Conservation (phyloP, 169 alveolate species). For the Eimeria maxima region DNA sequence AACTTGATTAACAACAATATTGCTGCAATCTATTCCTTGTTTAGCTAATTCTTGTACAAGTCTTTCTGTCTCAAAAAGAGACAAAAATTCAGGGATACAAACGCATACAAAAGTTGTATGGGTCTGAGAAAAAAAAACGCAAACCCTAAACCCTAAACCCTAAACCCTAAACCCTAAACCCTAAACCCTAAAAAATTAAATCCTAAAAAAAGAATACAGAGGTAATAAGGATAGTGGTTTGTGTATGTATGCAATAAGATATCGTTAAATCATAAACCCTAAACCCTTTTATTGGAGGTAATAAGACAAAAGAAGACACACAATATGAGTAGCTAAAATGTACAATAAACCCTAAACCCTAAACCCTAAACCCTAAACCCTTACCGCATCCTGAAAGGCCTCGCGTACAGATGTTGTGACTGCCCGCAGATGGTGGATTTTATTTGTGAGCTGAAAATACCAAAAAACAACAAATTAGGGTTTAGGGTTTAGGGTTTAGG, state of each 20-base stretch:
- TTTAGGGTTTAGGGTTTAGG: conserved; percentile 84
- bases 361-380: conserved; percentile 3
- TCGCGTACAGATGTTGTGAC: conserved; percentile 86
- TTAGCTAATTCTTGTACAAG: conserved; percentile 97
- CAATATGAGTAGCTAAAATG: too few relatives aligned
- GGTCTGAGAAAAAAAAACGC: conserved; percentile 63
- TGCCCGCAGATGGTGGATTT: conserved; percentile 85
- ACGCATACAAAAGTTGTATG: conserved; percentile 99
- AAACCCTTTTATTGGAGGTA: too few relatives aligned
- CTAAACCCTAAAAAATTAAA: neutral
- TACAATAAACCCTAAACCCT: neutral
- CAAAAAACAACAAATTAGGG: neutral
- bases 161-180: neutral
- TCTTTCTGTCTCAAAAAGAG: conserved; percentile 99
- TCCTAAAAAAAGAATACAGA: too few relatives aligned
- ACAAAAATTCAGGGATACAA: conserved; percentile 99
- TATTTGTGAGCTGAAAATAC: conserved; percentile 78
- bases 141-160: neutral
- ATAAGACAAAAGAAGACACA: too few relatives aligned
- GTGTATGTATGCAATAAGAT: too few relatives aligned
- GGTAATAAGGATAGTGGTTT: too few relatives aligned
- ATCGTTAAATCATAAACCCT: too few relatives aligned
- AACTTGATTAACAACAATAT: conserved; percentile 98
- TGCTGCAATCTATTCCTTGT: conserved; percentile 95
- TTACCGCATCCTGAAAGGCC: conserved; percentile 85